Evolutionary conservation across 495 filamentous ascomycete genomes (phyloP).

Genomic region (Xeromyces bisporus): DNA sequence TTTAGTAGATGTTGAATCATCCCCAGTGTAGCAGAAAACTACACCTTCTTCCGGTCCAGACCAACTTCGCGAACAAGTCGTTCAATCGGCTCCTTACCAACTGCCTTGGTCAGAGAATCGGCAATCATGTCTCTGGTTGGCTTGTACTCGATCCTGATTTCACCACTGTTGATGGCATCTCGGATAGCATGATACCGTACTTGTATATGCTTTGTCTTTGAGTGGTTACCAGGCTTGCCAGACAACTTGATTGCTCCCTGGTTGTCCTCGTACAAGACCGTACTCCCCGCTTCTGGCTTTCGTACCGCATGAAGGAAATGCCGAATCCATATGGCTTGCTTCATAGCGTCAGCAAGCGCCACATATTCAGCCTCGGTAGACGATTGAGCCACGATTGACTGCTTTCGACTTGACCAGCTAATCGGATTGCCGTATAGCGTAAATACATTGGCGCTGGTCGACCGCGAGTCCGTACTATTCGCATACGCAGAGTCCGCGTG

Average conservation of each 20-base stretch:
- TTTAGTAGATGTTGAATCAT: no score
- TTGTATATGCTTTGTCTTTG: constrained; percentile 8
- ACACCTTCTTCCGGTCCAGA: no score
- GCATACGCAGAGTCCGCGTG: background rate
- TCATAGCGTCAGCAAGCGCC: background rate
- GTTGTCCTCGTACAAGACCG: no score
- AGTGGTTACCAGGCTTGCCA: constrained; percentile 5
- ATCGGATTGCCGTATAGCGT: background rate
- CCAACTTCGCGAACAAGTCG: no score
- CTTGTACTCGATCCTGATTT: constrained; percentile 1
- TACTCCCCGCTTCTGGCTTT: no score
- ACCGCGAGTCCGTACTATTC: background rate
- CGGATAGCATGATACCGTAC: constrained; percentile 8
- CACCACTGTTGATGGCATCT: constrained; percentile 1
- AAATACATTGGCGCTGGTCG: background rate
- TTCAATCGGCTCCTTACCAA: no score
- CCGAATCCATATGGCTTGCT: background rate
- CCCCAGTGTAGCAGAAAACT: no score
- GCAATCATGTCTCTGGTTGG: constrained; percentile 6
- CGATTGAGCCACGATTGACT: constrained; percentile 1
- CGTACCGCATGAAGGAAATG: no score
- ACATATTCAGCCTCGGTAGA: background rate
- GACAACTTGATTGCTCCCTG: no score
- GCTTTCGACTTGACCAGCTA: background rate
- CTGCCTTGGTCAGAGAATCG: constrained; percentile 10